phyloP scores from a whole-genome alignment of 352 stramenopile genomes.

The Plasmopara halstedii region DNA sequence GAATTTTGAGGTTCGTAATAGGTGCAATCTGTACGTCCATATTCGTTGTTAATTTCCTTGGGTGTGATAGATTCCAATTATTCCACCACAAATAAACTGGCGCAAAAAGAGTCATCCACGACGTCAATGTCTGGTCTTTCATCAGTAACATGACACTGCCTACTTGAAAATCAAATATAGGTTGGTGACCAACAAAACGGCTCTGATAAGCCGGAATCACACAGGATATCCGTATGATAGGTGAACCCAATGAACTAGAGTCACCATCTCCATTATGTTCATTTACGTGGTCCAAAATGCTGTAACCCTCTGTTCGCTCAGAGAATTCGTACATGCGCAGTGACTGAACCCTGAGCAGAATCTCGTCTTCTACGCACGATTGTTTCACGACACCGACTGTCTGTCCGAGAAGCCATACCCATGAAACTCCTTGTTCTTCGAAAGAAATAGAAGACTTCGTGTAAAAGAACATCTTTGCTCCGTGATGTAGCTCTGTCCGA shows the following conservation, averaged over 20 bases:
- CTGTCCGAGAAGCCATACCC: constrained; percentile 51
- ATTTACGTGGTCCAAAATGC: constrained; percentile 30
- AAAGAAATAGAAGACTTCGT: constrained; percentile 19
- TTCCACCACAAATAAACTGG: constrained; percentile 84
- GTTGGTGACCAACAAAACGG: constrained; percentile 66
- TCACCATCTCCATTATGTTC: constrained; percentile 1
- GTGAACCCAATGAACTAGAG: constrained; percentile 7
- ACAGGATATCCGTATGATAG: constrained; percentile 50
- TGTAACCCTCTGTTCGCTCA: constrained; percentile 22
- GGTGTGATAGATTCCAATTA: constrained; percentile 66
- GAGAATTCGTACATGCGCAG: constrained; percentile 48
- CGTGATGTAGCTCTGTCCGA: constrained; percentile 32
- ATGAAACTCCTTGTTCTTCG: constrained; percentile 21
- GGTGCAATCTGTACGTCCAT: constrained; percentile 49
- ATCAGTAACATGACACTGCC: constrained; percentile 47
- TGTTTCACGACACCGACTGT: constrained; percentile 56
- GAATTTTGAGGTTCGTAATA: constrained; percentile 51
- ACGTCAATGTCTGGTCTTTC: constrained; percentile 67
- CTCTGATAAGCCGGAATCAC: constrained; percentile 76
- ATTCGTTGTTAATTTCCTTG: constrained; percentile 43
- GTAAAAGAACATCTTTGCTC: constrained; percentile 47
- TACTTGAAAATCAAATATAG: constrained; percentile 41
- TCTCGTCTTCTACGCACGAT: constrained; percentile 79
- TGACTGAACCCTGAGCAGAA: constrained; percentile 55
- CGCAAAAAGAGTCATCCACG: constrained; percentile 72